phyloP scores from a whole-genome alignment of 495 filamentous ascomycete species.

The Hyaloscypha variabilis region DNA sequence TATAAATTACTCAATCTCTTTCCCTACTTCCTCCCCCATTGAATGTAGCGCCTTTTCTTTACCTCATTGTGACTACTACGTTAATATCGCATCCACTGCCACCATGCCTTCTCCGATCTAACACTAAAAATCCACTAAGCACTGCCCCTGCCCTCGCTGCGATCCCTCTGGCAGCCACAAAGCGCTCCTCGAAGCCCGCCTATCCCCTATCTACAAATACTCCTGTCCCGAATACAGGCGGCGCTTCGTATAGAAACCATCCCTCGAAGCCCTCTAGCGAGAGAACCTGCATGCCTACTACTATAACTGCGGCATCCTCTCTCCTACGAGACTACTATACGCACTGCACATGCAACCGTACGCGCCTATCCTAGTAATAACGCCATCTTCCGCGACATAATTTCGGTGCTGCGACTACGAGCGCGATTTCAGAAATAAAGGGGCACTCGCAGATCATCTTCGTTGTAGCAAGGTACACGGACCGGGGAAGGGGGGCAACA shows the following conservation, averaged over 20 bases:
- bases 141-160: conserved; percentile 17
- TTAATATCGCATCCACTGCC: conserved; percentile 19
- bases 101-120: conserved; percentile 18
- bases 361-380: conserved; percentile 11
- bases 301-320: not conserved
- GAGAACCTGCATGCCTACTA: conserved; percentile 7
- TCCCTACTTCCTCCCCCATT: conserved; percentile 3
- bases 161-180: conserved; percentile 19
- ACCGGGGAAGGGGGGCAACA: conserved; percentile 33
- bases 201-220: conserved; percentile 20
- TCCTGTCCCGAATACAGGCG: conserved; percentile 19
- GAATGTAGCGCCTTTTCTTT: conserved; percentile 13
- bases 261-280: conserved; percentile 11
- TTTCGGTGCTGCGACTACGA: conserved; percentile 23
- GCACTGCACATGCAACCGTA: conserved; percentile 20
- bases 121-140: conserved; percentile 22
- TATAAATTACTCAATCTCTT: conserved; percentile 2
- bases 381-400: conserved; percentile 19
- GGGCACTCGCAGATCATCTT: conserved; percentile 27
- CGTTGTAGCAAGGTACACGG: conserved; percentile 34
- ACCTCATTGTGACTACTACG: conserved; percentile 15
- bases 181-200: conserved; percentile 19
- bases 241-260: conserved; percentile 14
- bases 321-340: conserved; percentile 8
- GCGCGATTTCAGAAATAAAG: conserved; percentile 25